Evolutionary conservation across 805 yeast genomes (phyloP).

Genomic region (Ogataea philodendri): DNA sequence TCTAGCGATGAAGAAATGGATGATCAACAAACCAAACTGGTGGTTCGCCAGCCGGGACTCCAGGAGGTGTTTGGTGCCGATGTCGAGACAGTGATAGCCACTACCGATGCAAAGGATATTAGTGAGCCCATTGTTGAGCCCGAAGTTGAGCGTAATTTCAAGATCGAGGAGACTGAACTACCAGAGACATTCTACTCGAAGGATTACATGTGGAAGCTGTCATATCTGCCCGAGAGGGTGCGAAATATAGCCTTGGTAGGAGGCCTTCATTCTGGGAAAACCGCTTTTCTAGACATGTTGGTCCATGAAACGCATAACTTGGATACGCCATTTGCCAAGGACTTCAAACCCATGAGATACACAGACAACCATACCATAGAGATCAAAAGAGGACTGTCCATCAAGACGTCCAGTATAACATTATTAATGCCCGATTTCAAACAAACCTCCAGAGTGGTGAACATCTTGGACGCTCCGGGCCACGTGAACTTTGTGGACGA

Average conservation of each 20-base stretch:
- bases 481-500: constrained; percentile 85
- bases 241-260: constrained; percentile 83
- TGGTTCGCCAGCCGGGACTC: constrained; percentile 33
- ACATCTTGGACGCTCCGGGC: constrained; percentile 87
- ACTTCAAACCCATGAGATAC: constrained; percentile 53
- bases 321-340: constrained; percentile 30
- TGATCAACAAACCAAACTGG: constrained; percentile 10
- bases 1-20: constrained; percentile 24
- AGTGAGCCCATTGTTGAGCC: constrained; percentile 69
- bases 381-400: constrained; percentile 63
- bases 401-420: constrained; percentile 61
- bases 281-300: constrained; percentile 68
- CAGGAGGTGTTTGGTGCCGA: constrained; percentile 53
- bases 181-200: constrained; percentile 64
- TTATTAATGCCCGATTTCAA: constrained; percentile 52
- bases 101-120: constrained; percentile 44
- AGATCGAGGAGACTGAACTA: constrained; percentile 48
- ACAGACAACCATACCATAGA: constrained; percentile 74
- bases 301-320: constrained; percentile 64
- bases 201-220: constrained; percentile 53
- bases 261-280: constrained; percentile 80
- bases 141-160: constrained; percentile 37
- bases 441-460: constrained; percentile 56
- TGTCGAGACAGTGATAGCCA: constrained; percentile 60
- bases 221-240: constrained; percentile 55